Conservation (phyloP, 148 eudicot genomes). For the Chenopodium quinoa region DNA sequence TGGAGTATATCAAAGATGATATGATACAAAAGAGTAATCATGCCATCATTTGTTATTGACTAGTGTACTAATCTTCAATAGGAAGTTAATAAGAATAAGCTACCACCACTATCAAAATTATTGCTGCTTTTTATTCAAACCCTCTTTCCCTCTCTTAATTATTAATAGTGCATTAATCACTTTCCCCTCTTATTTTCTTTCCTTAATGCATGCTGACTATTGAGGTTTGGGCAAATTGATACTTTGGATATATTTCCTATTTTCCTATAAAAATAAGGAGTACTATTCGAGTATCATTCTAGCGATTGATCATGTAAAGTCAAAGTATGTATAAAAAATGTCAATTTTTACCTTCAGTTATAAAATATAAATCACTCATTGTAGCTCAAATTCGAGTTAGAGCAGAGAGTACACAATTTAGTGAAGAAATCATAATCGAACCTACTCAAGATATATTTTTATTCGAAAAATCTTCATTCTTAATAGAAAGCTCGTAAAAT, state of each 20-base stretch:
- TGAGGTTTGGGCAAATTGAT: neutral
- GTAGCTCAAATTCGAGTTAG: too few relatives aligned
- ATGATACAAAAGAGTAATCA: neutral
- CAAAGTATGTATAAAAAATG: too few relatives aligned
- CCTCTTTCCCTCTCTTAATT: too few relatives aligned
- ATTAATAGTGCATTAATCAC: neutral
- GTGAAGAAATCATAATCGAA: neutral
- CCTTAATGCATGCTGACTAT: neutral
- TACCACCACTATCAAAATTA: neutral
- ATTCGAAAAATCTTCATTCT: too few relatives aligned
- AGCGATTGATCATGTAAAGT: too few relatives aligned
- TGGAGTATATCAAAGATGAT: conserved; percentile 9
- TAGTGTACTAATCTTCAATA: conserved; percentile 17
- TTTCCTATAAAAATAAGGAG: too few relatives aligned
- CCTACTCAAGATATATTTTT: neutral
- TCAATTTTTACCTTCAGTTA: too few relatives aligned
- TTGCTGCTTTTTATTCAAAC: neutral
- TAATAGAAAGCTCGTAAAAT: neutral
- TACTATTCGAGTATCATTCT: too few relatives aligned
- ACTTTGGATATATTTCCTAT: too few relatives aligned
- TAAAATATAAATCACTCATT: too few relatives aligned
- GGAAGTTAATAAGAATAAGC: conserved; percentile 14
- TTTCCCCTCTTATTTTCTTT: neutral
- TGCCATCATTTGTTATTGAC: conserved; percentile 6
- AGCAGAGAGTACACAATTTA: too few relatives aligned